phyloP scores from a whole-genome alignment of 495 filamentous ascomycete genomes.

The Margaritispora aquatica region DNA sequence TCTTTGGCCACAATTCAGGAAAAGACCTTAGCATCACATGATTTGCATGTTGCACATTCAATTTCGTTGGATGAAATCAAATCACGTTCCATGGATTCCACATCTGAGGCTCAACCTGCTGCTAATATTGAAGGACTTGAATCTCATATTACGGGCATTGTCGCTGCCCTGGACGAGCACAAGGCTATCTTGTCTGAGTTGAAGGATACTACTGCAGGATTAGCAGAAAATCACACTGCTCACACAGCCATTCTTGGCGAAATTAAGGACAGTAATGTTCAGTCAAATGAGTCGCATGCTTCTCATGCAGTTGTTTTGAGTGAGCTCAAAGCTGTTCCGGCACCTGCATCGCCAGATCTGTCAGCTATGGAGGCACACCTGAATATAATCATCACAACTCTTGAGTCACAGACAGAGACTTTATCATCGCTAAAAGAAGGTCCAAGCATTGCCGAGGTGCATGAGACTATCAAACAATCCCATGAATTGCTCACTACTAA shows the following conservation, averaged over 20 bases:
- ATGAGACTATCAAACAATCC: slow-evolving; percentile 5
- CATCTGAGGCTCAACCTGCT: neutral
- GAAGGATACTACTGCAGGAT: neutral
- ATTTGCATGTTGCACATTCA: neutral
- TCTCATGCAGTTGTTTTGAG: slow-evolving; percentile 6
- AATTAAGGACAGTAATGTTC: slow-evolving; percentile 7
- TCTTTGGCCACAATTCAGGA: slow-evolving; percentile 8
- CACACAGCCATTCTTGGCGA: slow-evolving; percentile 4
- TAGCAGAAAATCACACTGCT: slow-evolving; percentile 9
- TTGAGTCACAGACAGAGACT: slow-evolving; percentile 11
- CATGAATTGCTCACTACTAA: slow-evolving; percentile 16
- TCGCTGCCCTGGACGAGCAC: slow-evolving; percentile 8
- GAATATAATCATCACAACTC: slow-evolving; percentile 13
- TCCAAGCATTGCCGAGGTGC: slow-evolving; percentile 3
- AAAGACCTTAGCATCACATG: slow-evolving; percentile 1
- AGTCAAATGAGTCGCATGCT: slow-evolving; percentile 15
- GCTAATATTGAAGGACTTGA: neutral
- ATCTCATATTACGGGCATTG: slow-evolving; percentile 1
- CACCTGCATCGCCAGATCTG: slow-evolving; percentile 10
- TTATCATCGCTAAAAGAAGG: slow-evolving; percentile 13
- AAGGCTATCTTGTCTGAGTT: slow-evolving; percentile 1
- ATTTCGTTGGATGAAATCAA: slow-evolving; percentile 8
- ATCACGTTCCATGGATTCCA: neutral
- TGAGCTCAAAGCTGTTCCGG: slow-evolving; percentile 12
- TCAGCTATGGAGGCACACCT: slow-evolving; percentile 13